Base-by-base conservation (phyloP, 2,329 filamentous ascomycete species). In the Aaosphaeria pasadenensis region DNA sequence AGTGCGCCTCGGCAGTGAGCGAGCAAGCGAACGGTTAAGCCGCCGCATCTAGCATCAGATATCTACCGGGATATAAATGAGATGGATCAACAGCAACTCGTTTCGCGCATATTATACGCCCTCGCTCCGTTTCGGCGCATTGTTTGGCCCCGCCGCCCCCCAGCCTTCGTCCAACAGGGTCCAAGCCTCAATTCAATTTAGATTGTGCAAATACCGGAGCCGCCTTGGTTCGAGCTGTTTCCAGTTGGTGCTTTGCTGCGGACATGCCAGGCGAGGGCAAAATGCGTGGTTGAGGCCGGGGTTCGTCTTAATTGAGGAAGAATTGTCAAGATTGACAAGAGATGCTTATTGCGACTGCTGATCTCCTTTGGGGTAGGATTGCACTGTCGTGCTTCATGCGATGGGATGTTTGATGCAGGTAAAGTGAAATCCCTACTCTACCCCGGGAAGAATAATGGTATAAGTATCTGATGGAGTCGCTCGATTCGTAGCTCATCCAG, bases 261-360 rank as follows among this genome's bases (percentile, higher is more conserved):
- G 38, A 36, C 39, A 17, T 24, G 3, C 17, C 17, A 24, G 17
- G 17, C 17, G 17, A 24, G 17, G 17, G 17, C 17, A 24, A 24
- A 24, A 24, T 24, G 3, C 17, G 17, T 24, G 17, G 17, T 24
- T 24, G 17, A 24, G 17, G 17, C 17, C 17, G 17, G 17, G 17
- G 17, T 24, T 24, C 17, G 17, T 24, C 17, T 24, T 24, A 24
- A 24, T 24, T 24, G 17, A 24, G 17, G 17, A 24, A 24, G 17
- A 24, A 24, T 24, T 24, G 17, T 24, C 17, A 24, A 24, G 54
- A 48, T 29, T 11, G 55, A 52, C 54, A 53, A 57, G 55, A 57
- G 41, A 43, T 52, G 50, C 42, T 51, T 56, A 50, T 48, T 40
- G 30, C 32, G 35, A 53, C 35, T 40, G 40, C 32, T 41, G 30